Percentiles rank a stretch among this genome's conserved stretches.
Conservation (phyloP, 495 filamentous ascomycete genomes). For the Stereocaulon alpinum region DNA sequence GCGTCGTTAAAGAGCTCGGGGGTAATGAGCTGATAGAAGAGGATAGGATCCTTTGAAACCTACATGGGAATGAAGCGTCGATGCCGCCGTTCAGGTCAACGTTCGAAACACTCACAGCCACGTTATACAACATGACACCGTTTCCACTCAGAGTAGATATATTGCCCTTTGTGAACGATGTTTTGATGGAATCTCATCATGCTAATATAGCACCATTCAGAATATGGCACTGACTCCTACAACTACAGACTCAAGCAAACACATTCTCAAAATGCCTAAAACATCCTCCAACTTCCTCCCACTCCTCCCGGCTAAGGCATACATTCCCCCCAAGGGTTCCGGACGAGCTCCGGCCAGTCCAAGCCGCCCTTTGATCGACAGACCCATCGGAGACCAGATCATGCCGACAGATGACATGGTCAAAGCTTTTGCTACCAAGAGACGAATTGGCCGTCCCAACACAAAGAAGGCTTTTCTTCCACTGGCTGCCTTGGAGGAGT, state of each 20-base stretch:
- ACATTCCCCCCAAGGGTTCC: neutral
- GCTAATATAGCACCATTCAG: neutral
- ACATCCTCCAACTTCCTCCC: neutral
- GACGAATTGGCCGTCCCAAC: neutral
- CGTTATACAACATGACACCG: neutral
- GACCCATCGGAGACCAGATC: conserved; percentile 1
- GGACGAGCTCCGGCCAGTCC: neutral
- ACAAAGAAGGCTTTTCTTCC: conserved; percentile 1
- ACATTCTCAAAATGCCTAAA: neutral
- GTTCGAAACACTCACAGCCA: neutral
- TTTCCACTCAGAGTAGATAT: neutral
- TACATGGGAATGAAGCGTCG: neutral
- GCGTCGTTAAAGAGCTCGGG: neutral
- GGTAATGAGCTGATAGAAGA: neutral
- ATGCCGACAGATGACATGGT: conserved; percentile 10
- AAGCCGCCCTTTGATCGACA: neutral
- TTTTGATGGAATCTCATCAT: neutral
- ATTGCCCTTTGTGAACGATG: no score
- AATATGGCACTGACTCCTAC: no score
- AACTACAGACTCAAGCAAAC: neutral
- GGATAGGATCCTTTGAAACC: neutral
- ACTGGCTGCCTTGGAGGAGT: neutral
- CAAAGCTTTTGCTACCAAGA: conserved; percentile 2
- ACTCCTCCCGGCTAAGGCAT: neutral
- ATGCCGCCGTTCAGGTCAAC: neutral